Percentiles rank a stretch among this genome's conserved stretches.
Conservation (phyloP, 345 rosid genomes). For the Melaleuca quinquenervia region DNA sequence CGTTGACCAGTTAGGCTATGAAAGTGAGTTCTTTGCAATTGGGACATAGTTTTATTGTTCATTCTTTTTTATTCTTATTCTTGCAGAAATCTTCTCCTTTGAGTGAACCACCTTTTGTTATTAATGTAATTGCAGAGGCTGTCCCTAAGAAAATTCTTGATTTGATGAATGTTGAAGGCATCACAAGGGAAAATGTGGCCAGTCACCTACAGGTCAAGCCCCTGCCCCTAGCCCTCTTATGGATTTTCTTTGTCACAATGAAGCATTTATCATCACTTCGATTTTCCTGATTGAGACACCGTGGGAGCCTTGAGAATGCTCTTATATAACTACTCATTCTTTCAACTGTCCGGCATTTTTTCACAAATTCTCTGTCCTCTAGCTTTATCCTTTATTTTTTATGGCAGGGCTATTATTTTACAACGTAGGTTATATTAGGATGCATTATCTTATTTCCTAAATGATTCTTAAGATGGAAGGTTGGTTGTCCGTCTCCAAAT, state of each 20-base stretch:
- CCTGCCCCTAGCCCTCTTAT: neutral
- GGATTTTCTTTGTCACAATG: neutral
- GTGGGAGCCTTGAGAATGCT: neutral
- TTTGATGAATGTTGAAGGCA: slow-evolving; percentile 80
- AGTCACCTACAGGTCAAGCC: slow-evolving; percentile 83
- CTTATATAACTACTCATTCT: neutral
- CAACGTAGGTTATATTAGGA: neutral
- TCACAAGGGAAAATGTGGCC: slow-evolving; percentile 89
- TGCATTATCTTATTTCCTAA: neutral
- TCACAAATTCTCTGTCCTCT: neutral
- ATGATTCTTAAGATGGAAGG: neutral
- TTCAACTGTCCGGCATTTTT: neutral
- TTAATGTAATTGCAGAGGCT: slow-evolving; percentile 52
- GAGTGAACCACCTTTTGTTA: neutral
- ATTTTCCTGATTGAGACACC: neutral
- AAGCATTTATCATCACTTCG: neutral
- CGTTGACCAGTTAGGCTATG: slow-evolving; percentile 70
- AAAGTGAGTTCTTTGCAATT: slow-evolving; percentile 36
- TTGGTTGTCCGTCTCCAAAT: neutral
- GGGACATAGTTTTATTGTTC: neutral
- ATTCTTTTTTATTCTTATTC: neutral
- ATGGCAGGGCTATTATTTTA: neutral
- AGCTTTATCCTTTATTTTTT: neutral
- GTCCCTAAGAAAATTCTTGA: slow-evolving; percentile 95
- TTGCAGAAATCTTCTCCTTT: neutral